These are phyloP conservation scores for Saccharomyces hybrid DNA, from an alignment of 1,139 yeast species.

Conservation along the genomic window DNA sequence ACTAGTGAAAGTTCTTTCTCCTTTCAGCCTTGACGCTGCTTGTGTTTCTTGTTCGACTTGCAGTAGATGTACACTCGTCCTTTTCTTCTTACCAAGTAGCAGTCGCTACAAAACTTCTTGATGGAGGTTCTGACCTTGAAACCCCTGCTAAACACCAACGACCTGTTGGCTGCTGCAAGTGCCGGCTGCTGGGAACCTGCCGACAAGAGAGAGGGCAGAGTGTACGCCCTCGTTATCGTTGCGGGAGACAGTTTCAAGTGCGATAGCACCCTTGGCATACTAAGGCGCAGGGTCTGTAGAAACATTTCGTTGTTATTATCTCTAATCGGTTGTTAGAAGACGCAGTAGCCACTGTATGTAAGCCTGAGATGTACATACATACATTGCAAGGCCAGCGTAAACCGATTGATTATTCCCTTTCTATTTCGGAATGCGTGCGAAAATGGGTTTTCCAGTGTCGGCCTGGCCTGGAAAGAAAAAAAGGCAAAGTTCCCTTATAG, in stretches of 20 bases:
- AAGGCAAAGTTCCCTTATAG: not conserved
- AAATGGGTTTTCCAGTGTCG: not conserved
- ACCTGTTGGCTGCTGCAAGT: not conserved
- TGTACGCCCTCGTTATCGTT: not conserved
- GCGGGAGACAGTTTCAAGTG: not conserved
- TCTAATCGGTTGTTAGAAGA: not conserved
- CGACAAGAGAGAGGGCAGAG: not conserved
- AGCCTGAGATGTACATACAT: not conserved
- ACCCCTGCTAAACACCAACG: slow-evolving; percentile 35
- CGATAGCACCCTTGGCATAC: not conserved
- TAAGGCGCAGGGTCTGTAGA: not conserved
- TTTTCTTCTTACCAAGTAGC: slow-evolving; percentile 87
- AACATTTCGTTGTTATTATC: not conserved
- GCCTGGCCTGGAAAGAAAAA: not conserved
- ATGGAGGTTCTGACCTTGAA: slow-evolving; percentile 77
- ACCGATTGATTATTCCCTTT: not conserved
- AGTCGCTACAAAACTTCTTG: slow-evolving; percentile 84
- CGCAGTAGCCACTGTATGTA: not conserved
- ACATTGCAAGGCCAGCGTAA: not conserved
- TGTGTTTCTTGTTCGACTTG: slow-evolving; percentile 87
- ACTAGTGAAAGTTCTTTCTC: no score
- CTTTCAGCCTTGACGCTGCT: slow-evolving; percentile 84
- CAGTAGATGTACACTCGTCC: slow-evolving; percentile 91
- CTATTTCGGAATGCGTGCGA: not conserved
- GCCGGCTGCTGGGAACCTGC: not conserved